Conservation (phyloP, 106 monocot species). For the Dendrobium catenatum region DNA sequence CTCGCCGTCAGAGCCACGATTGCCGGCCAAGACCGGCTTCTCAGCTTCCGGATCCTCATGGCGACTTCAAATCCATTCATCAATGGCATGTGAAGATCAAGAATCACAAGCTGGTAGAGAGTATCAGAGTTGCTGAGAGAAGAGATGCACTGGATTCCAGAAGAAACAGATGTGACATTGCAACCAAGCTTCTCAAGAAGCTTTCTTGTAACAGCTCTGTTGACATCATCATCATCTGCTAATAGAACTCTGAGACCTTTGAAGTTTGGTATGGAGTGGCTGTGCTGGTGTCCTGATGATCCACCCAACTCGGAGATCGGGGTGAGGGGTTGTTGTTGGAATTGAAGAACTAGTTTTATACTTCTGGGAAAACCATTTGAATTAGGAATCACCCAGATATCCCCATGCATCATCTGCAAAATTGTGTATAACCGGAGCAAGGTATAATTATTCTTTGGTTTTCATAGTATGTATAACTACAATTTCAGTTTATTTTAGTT, state of each 20-base stretch:
- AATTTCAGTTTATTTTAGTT: no score
- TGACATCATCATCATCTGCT: conserved; percentile 41
- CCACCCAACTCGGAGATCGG: conserved; percentile 14
- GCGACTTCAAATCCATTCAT: conserved; percentile 45
- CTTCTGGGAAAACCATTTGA: conserved; percentile 25
- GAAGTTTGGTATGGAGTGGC: conserved; percentile 18
- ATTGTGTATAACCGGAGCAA: not conserved
- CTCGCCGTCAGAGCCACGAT: conserved; percentile 46
- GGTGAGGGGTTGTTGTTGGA: conserved; percentile 25
- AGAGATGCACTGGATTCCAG: conserved; percentile 36
- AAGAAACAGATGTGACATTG: conserved; percentile 32
- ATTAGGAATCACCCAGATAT: conserved; percentile 49
- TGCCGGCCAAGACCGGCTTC: conserved; percentile 32
- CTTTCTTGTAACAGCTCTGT: conserved; percentile 36
- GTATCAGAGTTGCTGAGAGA: conserved; percentile 16
- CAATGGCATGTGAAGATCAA: conserved; percentile 34
- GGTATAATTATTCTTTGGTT: no score
- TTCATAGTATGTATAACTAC: no score
- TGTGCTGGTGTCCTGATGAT: conserved; percentile 5
- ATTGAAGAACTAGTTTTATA: conserved; percentile 35
- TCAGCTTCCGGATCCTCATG: conserved; percentile 29
- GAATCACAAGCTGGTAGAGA: conserved; percentile 40
- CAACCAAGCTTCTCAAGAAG: conserved; percentile 63
- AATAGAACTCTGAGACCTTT: conserved; percentile 52
- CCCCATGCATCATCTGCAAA: conserved; percentile 71